Conservation (phyloP, 73 alveolate genomes). For the Diophrys appendiculata region DNA sequence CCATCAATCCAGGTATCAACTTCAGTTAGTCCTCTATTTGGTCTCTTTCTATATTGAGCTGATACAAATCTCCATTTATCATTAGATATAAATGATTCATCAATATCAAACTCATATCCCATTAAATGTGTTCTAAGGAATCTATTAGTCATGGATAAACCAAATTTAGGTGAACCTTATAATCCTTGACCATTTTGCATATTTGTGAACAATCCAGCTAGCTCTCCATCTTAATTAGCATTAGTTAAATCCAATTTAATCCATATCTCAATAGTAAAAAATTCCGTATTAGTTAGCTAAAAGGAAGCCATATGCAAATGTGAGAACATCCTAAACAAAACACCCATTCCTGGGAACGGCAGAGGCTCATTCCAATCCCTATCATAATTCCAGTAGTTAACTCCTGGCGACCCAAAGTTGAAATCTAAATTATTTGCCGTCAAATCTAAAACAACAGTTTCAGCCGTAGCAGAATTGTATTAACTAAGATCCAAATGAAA, state of each 20-base stretch:
- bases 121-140: neutral
- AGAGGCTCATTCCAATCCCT: too few species aligned
- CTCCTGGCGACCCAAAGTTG: too few species aligned
- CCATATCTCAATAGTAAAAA: neutral
- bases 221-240: constrained; percentile 1
- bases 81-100: neutral
- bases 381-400: too few species aligned
- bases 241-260: neutral
- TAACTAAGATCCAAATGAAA: too few species aligned
- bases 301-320: too few species aligned
- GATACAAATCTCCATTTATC: constrained; percentile 1
- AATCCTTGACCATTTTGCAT: neutral
- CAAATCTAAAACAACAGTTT: too few species aligned
- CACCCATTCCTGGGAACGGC: too few species aligned
- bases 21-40: neutral
- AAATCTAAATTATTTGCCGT: too few species aligned
- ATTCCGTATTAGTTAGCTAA: too few species aligned
- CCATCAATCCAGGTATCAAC: neutral
- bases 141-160: neutral
- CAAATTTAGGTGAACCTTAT: neutral
- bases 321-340: too few species aligned
- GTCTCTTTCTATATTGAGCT: neutral
- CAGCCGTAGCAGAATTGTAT: too few species aligned
- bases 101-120: neutral
- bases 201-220: neutral